phyloP scores from a whole-genome alignment of 148 eudicot genomes.

The Heliamphora exappendiculata region DNA sequence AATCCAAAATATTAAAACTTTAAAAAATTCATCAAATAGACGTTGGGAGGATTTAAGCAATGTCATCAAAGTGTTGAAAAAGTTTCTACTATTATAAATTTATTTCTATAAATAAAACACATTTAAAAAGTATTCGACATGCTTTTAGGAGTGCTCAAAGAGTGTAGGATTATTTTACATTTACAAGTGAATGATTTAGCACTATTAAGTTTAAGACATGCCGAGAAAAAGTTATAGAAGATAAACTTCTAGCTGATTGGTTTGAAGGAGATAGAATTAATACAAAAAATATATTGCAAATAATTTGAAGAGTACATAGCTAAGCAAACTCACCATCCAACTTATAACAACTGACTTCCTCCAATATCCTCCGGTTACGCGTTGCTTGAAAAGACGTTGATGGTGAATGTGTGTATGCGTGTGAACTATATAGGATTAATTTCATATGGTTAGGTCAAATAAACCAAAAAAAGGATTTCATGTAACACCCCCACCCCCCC shows the following conservation, averaged over 20 bases:
- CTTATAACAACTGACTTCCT: slow-evolving; percentile 36
- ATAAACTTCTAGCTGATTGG: not conserved
- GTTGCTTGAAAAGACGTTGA: slow-evolving; percentile 36
- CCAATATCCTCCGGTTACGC: slow-evolving; percentile 46
- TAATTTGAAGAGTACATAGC: not conserved
- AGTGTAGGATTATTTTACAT: not conserved
- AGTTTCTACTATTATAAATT: no score
- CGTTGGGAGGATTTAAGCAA: no score
- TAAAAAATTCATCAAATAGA: no score
- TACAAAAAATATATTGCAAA: not conserved
- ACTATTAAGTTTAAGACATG: no score
- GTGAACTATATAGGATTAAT: not conserved
- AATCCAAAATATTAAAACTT: no score
- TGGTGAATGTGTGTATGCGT: slow-evolving; percentile 24
- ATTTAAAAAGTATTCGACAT: no score
- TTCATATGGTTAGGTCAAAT: not conserved
- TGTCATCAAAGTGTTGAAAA: no score
- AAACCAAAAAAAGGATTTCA: not conserved
- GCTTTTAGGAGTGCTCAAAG: no score
- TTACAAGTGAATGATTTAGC: not conserved
- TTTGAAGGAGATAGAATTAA: not conserved
- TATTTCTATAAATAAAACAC: no score
- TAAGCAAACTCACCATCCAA: slow-evolving; percentile 49
- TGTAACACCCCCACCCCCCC: slow-evolving; percentile 14
- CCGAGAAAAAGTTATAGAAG: not conserved